Percentiles rank a stretch among this genome's conserved stretches.
Evolutionary conservation across 441 rosid genomes (phyloP).

Genomic region (Pelargonium myrrhifolium): DNA sequence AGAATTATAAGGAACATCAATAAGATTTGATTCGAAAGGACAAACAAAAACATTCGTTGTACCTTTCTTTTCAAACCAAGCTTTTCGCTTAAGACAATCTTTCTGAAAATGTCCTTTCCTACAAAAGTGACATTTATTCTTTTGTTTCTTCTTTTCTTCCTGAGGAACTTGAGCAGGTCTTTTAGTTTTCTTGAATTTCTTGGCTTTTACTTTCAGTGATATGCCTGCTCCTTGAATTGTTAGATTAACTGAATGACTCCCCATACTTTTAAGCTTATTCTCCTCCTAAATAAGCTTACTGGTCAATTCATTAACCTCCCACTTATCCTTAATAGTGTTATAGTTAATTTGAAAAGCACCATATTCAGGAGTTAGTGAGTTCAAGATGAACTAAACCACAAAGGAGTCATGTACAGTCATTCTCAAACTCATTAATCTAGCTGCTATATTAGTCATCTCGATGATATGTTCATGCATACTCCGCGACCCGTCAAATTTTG

Average conservation of each 20-base stretch:
- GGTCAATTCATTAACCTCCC: neutral
- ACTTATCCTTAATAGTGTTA: conserved; percentile 15
- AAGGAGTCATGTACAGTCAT: conserved; percentile 6
- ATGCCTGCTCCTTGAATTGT: neutral
- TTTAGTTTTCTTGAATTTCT: too few relatives aligned
- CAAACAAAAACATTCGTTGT: neutral
- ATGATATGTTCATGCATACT: conserved; percentile 9
- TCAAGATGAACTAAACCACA: conserved; percentile 2
- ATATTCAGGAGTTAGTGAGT: conserved; percentile 10
- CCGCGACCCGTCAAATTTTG: neutral
- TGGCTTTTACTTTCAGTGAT: too few relatives aligned
- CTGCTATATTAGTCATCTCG: conserved; percentile 5
- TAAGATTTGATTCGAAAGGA: conserved; percentile 10
- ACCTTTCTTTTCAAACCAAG: conserved; percentile 12
- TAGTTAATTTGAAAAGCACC: conserved; percentile 1
- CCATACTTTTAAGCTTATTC: neutral
- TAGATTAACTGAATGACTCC: neutral
- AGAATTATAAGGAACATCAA: conserved; percentile 4
- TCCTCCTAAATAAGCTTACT: conserved; percentile 16
- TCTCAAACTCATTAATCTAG: conserved; percentile 1
- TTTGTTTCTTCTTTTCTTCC: neutral
- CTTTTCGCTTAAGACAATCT: neutral
- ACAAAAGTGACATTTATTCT: conserved; percentile 2
- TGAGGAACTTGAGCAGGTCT: neutral
- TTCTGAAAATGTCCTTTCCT: conserved; percentile 4